Evolutionary conservation across 371 early-diverging fungal genomes (phyloP), one percentile per base, ranked within the genome.

Genomic region (Rhizomucor pusillus): DNA sequence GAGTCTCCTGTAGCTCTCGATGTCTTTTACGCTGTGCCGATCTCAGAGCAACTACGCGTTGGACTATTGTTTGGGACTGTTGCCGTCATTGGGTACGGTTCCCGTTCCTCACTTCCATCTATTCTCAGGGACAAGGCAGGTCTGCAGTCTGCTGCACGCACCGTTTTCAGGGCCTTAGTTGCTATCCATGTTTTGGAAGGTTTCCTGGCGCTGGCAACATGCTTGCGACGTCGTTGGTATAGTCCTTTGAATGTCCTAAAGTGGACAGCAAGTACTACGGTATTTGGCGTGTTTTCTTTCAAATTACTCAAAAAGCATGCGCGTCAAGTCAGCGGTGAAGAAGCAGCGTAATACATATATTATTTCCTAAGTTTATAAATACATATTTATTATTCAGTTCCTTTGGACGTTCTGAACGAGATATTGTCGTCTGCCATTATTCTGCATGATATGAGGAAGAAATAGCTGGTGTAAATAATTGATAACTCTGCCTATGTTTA

Each of bases 221-320:
- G 76, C 65, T 10, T 67, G 16, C 57, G 63, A 24, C 54, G 76
- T 47, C 64, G 68, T n/a, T 75, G 76, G 76, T 75, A 75, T 44
- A 54, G 65, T 14, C 63, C 68, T 16, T 3, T 56, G 10, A 75
- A 67, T 51, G 58, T 50, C 0, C 0, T 62, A 39, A 75, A 72
- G 23, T 75, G 76, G 76, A 64, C 70, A 0, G 1, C 60, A 11
- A 71, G 68, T 20, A 60, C 70, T 2, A 24, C 64, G n/a, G 12
- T 70, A 0, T 72, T 67, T 53, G 76, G 76, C 12, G 19, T 67
- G 18, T 55, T 40, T 2, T 72, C 70, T 16, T 9, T 41, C 0
- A n/a, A 11, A 2, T 24, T 41, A n/a, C 46, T 56, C 22, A 22
- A 29, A 33, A 43, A 49, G 9, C 56, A 56, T 43, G 56, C 36